These are phyloP conservation scores for Penicillium goetzii DNA, from an alignment of 495 filamentous ascomycete species.

Conservation along the genomic window DNA sequence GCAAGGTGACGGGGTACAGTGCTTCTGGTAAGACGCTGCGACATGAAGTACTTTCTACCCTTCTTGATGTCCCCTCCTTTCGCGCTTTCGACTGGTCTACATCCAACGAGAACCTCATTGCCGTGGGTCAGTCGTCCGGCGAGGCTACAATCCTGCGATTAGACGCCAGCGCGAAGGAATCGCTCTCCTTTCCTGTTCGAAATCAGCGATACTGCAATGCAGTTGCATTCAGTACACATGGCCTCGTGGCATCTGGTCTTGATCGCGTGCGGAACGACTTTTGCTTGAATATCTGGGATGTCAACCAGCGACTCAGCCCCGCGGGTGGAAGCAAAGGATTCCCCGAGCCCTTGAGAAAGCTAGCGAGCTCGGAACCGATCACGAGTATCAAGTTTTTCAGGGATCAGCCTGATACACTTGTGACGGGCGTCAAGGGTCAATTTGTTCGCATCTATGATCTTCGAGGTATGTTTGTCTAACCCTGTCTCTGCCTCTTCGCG, in stretches of 20 bases:
- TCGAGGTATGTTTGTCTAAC: slow-evolving; percentile 62
- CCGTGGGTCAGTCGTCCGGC: slow-evolving; percentile 82
- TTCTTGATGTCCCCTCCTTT: slow-evolving; percentile 80
- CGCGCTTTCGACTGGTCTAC: slow-evolving; percentile 97
- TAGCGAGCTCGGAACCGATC: slow-evolving; percentile 84
- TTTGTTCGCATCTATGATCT: slow-evolving; percentile 90
- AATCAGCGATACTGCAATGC: slow-evolving; percentile 89
- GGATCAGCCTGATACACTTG: slow-evolving; percentile 78
- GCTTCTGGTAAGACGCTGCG: slow-evolving; percentile 53
- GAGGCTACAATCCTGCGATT: slow-evolving; percentile 82
- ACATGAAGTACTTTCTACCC: slow-evolving; percentile 69
- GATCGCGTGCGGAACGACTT: slow-evolving; percentile 92
- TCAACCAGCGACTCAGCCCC: slow-evolving; percentile 63
- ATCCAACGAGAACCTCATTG: slow-evolving; percentile 72
- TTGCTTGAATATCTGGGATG: slow-evolving; percentile 92
- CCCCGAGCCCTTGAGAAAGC: slow-evolving; percentile 66
- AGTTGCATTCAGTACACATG: slow-evolving; percentile 80
- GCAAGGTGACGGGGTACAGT: slow-evolving; percentile 67
- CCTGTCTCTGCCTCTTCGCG: slow-evolving; percentile 2
- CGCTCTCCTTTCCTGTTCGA: slow-evolving; percentile 75
- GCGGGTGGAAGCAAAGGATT: slow-evolving; percentile 42
- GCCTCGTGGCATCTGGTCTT: slow-evolving; percentile 81
- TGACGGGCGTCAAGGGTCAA: slow-evolving; percentile 82
- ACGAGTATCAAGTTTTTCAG: slow-evolving; percentile 91
- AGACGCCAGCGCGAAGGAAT: slow-evolving; percentile 64